Conservation (phyloP, 2,329 filamentous ascomycete genomes). For the Ceratocystis smalleyi region DNA sequence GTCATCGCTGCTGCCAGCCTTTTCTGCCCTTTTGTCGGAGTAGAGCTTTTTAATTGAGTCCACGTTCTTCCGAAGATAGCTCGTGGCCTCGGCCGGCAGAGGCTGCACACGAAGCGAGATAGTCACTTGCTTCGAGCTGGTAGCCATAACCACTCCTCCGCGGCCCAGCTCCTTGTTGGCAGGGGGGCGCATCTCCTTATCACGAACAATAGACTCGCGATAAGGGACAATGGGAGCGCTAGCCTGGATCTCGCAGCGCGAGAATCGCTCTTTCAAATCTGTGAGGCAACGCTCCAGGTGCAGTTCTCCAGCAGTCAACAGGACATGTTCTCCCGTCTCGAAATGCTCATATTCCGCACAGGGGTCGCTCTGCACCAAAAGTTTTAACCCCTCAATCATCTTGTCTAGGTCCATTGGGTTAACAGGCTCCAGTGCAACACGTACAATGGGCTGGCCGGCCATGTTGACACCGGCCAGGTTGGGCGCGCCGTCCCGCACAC, state of each 20-base stretch:
- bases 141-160: slow-evolving; percentile 59
- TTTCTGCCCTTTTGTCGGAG: slow-evolving; percentile 45
- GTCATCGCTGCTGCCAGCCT: slow-evolving; percentile 24
- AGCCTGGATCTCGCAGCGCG: slow-evolving; percentile 84
- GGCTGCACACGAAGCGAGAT: slow-evolving; percentile 64
- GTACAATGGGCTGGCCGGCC: slow-evolving; percentile 77
- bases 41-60: slow-evolving; percentile 67
- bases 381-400: slow-evolving; percentile 75
- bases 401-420: slow-evolving; percentile 85
- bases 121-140: slow-evolving; percentile 72
- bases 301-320: slow-evolving; percentile 83
- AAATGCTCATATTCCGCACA: slow-evolving; percentile 94
- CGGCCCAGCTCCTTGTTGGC: slow-evolving; percentile 74
- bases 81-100: slow-evolving; percentile 60
- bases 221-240: slow-evolving; percentile 93
- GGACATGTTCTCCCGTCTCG: slow-evolving; percentile 82
- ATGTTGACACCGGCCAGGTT: slow-evolving; percentile 78
- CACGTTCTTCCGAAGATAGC: slow-evolving; percentile 69
- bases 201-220: slow-evolving; percentile 75
- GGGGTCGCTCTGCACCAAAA: slow-evolving; percentile 87
- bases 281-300: slow-evolving; percentile 89
- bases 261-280: slow-evolving; percentile 82
- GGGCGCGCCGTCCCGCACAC: slow-evolving; percentile 66
- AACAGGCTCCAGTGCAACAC: slow-evolving; percentile 84
- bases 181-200: slow-evolving; percentile 81